Percentiles rank a stretch among this genome's conserved stretches.
These are phyloP conservation scores for Cryptococcus deneoformans DNA, from an alignment of 1,284 basidiomycete genomes.

Conservation along the genomic window DNA sequence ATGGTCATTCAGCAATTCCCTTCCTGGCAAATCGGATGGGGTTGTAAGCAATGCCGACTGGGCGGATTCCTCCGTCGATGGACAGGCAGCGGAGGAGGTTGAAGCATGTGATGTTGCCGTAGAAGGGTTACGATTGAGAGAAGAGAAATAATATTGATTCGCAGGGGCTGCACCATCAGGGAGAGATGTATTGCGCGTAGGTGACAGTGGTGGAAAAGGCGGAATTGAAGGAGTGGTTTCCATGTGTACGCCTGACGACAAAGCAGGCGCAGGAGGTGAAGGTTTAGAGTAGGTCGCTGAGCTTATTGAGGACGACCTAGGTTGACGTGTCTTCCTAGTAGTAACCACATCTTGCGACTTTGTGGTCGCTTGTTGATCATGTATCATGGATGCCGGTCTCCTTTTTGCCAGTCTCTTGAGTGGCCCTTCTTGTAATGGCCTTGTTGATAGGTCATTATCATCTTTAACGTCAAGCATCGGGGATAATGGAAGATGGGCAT, in stretches of 20 bases:
- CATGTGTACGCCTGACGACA: neutral
- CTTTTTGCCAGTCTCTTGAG: too few species aligned
- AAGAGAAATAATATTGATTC: neutral
- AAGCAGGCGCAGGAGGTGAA: neutral
- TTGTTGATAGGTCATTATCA: too few species aligned
- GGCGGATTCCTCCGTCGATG: constrained; percentile 12
- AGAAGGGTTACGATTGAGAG: constrained; percentile 12
- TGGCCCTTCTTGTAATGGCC: too few species aligned
- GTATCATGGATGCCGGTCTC: too few species aligned
- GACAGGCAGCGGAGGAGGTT: constrained; percentile 9
- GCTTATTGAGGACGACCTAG: neutral
- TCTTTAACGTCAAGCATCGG: too few species aligned
- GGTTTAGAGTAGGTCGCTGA: neutral
- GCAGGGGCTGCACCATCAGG: constrained; percentile 9
- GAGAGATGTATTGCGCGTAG: neutral
- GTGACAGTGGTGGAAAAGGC: neutral
- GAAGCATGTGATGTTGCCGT: constrained; percentile 5
- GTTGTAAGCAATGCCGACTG: neutral
- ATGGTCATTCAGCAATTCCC: neutral
- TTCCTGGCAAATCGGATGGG: constrained; percentile 1
- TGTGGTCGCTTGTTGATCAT: too few species aligned
- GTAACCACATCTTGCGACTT: too few species aligned
- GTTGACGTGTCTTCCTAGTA: neutral
- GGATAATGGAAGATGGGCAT: too few species aligned
- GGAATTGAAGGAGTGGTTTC: neutral